phyloP scores from a whole-genome alignment of 805 yeast species.

The Zygoascus flipseniorum region DNA sequence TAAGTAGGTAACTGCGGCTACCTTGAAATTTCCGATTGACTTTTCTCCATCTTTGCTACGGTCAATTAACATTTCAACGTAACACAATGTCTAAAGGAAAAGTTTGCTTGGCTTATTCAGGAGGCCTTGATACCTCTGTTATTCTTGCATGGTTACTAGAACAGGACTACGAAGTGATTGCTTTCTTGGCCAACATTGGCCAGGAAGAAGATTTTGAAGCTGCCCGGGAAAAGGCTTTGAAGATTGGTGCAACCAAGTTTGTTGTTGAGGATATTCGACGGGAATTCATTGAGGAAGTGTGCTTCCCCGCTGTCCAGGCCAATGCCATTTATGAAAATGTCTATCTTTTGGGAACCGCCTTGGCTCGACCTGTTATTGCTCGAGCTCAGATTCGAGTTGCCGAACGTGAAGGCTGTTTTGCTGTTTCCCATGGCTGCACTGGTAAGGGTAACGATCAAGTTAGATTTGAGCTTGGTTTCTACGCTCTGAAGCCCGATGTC shows the following conservation, averaged over 20 bases:
- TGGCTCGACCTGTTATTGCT: constrained; percentile 98
- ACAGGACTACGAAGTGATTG: constrained; percentile 96
- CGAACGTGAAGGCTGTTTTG: constrained; percentile 94
- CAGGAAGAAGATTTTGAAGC: constrained; percentile 99
- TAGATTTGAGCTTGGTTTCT: constrained; percentile 93
- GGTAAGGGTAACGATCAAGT: constrained; percentile 99
- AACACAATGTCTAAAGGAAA: constrained; percentile 83
- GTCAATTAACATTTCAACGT: background rate
- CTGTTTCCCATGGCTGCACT: constrained; percentile 98
- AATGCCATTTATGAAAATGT: constrained; percentile 98
- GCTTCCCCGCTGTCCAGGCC: constrained; percentile 95
- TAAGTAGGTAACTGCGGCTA: no score
- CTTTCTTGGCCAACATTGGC: constrained; percentile 97
- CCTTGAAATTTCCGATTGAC: no score
- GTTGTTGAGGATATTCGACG: constrained; percentile 91
- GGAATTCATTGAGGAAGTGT: constrained; percentile 86
- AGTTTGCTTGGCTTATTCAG: constrained; percentile 98
- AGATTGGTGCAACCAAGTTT: constrained; percentile 95
- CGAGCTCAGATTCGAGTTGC: constrained; percentile 97
- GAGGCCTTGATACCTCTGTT: constrained; percentile 97
- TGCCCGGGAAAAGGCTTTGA: constrained; percentile 91
- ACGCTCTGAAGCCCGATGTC: constrained; percentile 96
- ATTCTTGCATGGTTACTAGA: constrained; percentile 97
- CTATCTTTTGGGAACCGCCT: constrained; percentile 90
- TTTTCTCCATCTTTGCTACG: no score